Evolutionary conservation across 768 basidiomycete genomes (phyloP).

Genomic region (Russula ochroleuca): DNA sequence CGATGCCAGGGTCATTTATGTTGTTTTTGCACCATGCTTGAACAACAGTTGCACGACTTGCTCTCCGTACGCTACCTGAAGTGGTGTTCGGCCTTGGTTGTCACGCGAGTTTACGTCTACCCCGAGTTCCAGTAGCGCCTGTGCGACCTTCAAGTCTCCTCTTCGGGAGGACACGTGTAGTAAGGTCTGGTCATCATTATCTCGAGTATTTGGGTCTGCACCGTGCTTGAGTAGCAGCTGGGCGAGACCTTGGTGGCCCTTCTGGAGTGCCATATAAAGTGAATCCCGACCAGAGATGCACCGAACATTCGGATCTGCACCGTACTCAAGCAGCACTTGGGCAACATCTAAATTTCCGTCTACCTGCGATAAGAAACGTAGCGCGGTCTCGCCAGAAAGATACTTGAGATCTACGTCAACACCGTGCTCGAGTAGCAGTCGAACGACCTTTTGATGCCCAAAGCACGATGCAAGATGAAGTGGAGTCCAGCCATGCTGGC

Average conservation of each 20-base stretch:
- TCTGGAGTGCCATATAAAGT: neutral
- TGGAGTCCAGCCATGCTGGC: neutral
- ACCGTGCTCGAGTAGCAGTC: neutral
- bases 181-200: neutral
- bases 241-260: neutral
- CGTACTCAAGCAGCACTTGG: neutral
- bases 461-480: neutral
- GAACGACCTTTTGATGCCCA: neutral
- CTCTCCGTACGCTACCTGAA: neutral
- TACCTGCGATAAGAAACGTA: too few relatives aligned
- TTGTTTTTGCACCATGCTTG: neutral
- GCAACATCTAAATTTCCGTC: neutral
- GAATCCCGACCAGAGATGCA: neutral
- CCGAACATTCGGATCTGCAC: neutral
- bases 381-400: neutral
- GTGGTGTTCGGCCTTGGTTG: neutral
- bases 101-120: neutral
- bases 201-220: neutral
- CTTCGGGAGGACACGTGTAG: neutral
- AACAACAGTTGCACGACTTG: neutral
- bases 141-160: neutral
- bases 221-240: neutral
- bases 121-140: neutral
- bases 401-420: too few relatives aligned
- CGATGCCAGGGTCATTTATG: neutral